Evolutionary conservation across 148 eudicot species (phyloP), one percentile per base, ranked within the genome.

Genomic region (Heliamphora exappendiculata): DNA sequence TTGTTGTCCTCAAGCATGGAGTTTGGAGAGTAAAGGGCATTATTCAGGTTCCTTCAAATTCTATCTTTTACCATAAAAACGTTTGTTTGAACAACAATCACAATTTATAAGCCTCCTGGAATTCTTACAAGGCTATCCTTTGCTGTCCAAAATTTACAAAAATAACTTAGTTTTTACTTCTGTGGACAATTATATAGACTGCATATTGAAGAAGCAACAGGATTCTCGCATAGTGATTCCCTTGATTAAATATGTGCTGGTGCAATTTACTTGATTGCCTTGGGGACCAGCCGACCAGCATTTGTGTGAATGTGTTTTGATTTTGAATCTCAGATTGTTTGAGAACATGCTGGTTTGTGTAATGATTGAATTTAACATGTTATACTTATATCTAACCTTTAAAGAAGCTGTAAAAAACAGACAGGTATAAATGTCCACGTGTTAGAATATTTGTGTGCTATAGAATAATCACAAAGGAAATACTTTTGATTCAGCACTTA

Each of bases 21-120:
- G 91, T 88, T 78, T 89, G 93, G 93, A 87, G 91, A 80, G 93
- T 89, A 26, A 87, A 89, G 82, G 93, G 93, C 78, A 89, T 89
- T 20, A 89, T 89, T 87, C 93, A 89, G 91, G 93, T 88, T 73
- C 75, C 80, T 49, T 75, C 58, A 17, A 39, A 41, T 49, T 57
- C 26, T n/a, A n/a, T 44, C 37, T 29, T 71, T 71, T 39, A 67
- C 44, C n/a, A 12, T 29, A 20, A 19, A 4, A 17, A 22, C 11
- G 17, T 70, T 57, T 78, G 14, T 19, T 55, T 57, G 75, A 45
- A 44, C 55, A 17, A 12, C 11, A 28, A 37, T 29, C 39, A 26
- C 49, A 36, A 29, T 75, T 47, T 60, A 29, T 62, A 28, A n/a
- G 22, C 28, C 5, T 10, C 19, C 37, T 41, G n/a, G n/a, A 42